These are phyloP conservation scores for Rachicladosporium sp. DNA, from an alignment of 2,329 filamentous ascomycete species.

Conservation along the genomic window DNA sequence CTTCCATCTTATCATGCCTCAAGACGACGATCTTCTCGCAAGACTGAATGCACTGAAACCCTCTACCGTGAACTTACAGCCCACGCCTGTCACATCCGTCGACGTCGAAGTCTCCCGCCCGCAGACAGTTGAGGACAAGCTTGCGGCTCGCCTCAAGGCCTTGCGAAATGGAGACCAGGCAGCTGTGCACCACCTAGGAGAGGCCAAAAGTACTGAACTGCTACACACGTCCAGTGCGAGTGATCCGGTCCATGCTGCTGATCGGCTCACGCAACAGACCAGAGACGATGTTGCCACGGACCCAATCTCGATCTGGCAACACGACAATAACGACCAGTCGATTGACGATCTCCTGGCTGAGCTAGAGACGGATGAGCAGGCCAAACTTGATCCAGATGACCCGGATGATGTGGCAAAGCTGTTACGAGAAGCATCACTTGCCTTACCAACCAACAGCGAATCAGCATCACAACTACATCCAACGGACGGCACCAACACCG, in stretches of 20 bases:
- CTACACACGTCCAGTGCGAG: too few relatives aligned
- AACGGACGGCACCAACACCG: too few relatives aligned
- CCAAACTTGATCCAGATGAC: slow-evolving; percentile 29
- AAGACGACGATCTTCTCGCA: slow-evolving; percentile 33
- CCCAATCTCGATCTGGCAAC: slow-evolving; percentile 17
- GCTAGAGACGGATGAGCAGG: slow-evolving; percentile 27
- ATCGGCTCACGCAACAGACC: slow-evolving; percentile 9
- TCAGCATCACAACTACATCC: too few relatives aligned
- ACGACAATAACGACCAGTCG: slow-evolving; percentile 31
- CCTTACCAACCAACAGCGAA: slow-evolving; percentile 19
- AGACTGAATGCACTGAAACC: slow-evolving; percentile 38
- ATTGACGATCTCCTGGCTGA: slow-evolving; percentile 36
- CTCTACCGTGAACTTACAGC: slow-evolving; percentile 26
- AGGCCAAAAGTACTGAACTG: neutral
- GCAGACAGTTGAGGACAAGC: slow-evolving; percentile 16
- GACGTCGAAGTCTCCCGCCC: slow-evolving; percentile 13
- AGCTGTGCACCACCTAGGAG: too few relatives aligned
- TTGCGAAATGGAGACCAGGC: slow-evolving; percentile 11
- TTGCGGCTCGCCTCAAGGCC: slow-evolving; percentile 22
- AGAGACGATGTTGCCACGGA: slow-evolving; percentile 13
- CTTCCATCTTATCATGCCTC: slow-evolving; percentile 10
- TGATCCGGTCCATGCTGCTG: slow-evolving; percentile 1
- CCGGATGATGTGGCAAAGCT: slow-evolving; percentile 29
- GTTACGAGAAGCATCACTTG: slow-evolving; percentile 28
- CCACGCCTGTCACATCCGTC: slow-evolving; percentile 10